Evolutionary conservation across 495 filamentous ascomycete species (phyloP).

Genomic region (Penicillium psychrofluorescens): DNA sequence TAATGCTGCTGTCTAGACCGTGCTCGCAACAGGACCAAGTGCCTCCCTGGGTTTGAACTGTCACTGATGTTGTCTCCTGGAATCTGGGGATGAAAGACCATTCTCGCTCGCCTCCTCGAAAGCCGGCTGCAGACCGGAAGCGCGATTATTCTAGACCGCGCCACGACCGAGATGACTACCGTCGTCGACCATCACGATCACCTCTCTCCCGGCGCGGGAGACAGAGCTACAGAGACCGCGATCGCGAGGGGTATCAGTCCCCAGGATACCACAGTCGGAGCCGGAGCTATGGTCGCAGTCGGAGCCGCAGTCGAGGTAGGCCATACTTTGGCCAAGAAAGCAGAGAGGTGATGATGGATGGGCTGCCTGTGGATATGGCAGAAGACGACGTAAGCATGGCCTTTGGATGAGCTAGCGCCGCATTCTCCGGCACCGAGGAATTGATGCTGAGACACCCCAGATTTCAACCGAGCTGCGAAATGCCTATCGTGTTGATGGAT

Average conservation of each 20-base stretch:
- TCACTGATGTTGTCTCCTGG: slow-evolving; percentile 17
- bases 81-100: slow-evolving; percentile 22
- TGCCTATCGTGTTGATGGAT: slow-evolving; percentile 47
- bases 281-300: slow-evolving; percentile 37
- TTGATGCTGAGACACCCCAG: slow-evolving; percentile 27
- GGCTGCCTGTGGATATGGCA: slow-evolving; percentile 48
- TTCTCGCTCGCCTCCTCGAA: slow-evolving; percentile 32
- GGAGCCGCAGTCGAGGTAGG: slow-evolving; percentile 33
- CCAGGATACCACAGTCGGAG: slow-evolving; percentile 37
- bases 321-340: slow-evolving; percentile 45
- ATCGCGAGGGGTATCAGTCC: slow-evolving; percentile 49
- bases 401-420: neutral
- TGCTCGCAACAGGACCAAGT: slow-evolving; percentile 2
- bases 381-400: slow-evolving; percentile 49
- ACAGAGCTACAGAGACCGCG: slow-evolving; percentile 46
- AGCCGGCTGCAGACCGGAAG: slow-evolving; percentile 31
- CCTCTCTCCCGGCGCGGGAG: slow-evolving; percentile 27
- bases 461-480: slow-evolving; percentile 55
- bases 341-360: slow-evolving; percentile 56
- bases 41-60: slow-evolving; percentile 1
- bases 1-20: slow-evolving; percentile 9
- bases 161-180: slow-evolving; percentile 35
- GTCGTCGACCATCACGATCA: slow-evolving; percentile 30
- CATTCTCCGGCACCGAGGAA: too few species aligned
- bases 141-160: slow-evolving; percentile 27